Conservation (phyloP, 2,329 filamentous ascomycete species). For the Coniochaeta sp. region DNA sequence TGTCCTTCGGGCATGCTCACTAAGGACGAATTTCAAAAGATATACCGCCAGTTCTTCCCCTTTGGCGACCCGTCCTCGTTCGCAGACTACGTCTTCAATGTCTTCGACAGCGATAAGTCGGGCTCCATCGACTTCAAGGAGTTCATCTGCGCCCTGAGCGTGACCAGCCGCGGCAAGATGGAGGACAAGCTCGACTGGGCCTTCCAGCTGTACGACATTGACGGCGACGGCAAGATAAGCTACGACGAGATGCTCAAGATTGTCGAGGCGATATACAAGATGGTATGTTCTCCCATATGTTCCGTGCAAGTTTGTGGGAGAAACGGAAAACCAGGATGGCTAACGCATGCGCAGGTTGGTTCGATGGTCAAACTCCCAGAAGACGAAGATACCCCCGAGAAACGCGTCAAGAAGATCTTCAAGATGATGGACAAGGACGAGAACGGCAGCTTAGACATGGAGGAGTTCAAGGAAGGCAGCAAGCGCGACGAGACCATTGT, state of each 20-base stretch:
- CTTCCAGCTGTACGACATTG: constrained; percentile 98
- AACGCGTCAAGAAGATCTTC: constrained; percentile 97
- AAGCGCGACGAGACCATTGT: constrained; percentile 99
- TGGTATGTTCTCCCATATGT: constrained; percentile 52
- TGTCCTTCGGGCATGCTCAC: constrained; percentile 94
- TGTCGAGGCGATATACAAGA: constrained; percentile 99
- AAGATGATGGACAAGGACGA: constrained; percentile 99
- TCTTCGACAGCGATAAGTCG: constrained; percentile 96
- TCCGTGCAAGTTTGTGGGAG: background rate
- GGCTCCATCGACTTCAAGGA: constrained; percentile 99
- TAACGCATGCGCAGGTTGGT: constrained; percentile 58
- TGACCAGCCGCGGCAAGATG: constrained; percentile 96
- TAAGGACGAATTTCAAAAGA: constrained; percentile 99
- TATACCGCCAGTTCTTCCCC: constrained; percentile 98
- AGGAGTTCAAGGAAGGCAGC: constrained; percentile 98
- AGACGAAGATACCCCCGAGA: constrained; percentile 98
- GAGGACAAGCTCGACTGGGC: constrained; percentile 99
- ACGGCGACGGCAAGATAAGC: constrained; percentile 97
- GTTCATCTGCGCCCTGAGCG: constrained; percentile 96
- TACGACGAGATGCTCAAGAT: constrained; percentile 99
- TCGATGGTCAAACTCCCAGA: constrained; percentile 99
- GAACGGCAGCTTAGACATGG: constrained; percentile 92
- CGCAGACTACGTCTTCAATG: constrained; percentile 98
- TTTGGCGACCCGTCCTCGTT: constrained; percentile 97
- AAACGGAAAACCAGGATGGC: background rate